These are phyloP conservation scores for Sporothrix sp. DNA, from an alignment of 2,329 filamentous ascomycete species.

Conservation along the genomic window DNA sequence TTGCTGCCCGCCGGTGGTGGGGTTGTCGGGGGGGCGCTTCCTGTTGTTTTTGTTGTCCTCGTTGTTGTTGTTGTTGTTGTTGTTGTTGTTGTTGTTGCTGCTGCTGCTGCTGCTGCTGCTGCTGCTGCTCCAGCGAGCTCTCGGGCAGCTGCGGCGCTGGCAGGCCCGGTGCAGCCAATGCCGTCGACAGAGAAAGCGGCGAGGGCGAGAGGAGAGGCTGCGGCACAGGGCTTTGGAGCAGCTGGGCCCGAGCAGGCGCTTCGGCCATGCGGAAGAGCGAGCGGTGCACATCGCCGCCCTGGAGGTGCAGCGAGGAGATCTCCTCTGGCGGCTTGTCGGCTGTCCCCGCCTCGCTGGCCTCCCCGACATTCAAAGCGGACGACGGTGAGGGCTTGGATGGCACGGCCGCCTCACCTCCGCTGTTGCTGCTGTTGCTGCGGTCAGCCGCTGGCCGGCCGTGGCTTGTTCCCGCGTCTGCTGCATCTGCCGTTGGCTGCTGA, in stretches of 20 bases:
- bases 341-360: background rate
- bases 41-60: background rate
- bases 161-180: too few relatives aligned
- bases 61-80: background rate
- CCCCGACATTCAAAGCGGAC: too few relatives aligned
- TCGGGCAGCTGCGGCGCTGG: too few relatives aligned
- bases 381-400: too few relatives aligned
- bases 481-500: constrained; percentile 3
- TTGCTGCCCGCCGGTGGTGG: constrained; percentile 45
- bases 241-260: constrained; percentile 41
- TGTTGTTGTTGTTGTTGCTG: background rate
- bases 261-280: constrained; percentile 63
- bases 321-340: background rate
- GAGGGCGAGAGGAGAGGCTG: constrained; percentile 4
- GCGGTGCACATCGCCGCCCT: constrained; percentile 69
- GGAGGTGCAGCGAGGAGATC: constrained; percentile 50
- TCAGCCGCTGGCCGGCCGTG: background rate
- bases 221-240: constrained; percentile 14
- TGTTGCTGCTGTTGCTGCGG: background rate
- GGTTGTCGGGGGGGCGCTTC: background rate
- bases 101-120: too few relatives aligned
- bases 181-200: background rate
- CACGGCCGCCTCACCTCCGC: background rate
- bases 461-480: background rate
- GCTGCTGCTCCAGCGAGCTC: too few relatives aligned